Percentiles rank a stretch among this genome's conserved stretches.
Conservation (phyloP, 169 alveolate species). For the Babesia divergens region DNA sequence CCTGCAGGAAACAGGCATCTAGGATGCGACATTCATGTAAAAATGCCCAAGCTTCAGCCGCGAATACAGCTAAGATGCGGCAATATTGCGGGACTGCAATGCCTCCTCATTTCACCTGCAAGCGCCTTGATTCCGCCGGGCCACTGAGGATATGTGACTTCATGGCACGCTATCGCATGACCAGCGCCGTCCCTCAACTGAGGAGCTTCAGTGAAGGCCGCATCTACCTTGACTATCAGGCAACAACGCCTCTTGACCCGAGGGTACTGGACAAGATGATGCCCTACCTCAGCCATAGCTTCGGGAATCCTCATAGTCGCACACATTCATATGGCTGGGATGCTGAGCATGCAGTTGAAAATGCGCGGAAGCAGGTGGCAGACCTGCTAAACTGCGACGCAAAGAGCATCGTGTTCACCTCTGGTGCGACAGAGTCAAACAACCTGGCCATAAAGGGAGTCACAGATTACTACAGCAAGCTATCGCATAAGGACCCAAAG, state of each 20-base stretch:
- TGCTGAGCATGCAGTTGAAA: conserved; percentile 91
- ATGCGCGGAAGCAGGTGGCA: conserved; percentile 89
- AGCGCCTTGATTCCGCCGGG: no score
- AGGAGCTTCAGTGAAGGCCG: conserved; percentile 27
- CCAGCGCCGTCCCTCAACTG: no score
- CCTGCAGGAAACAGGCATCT: no score
- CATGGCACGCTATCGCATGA: no score
- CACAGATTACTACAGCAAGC: conserved; percentile 65
- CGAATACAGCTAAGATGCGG: no score
- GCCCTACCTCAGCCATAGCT: conserved; percentile 90
- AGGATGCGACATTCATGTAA: no score
- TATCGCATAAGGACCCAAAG: conserved; percentile 57
- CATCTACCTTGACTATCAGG: conserved; percentile 92
- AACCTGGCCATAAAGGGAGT: conserved; percentile 94
- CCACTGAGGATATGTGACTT: no score
- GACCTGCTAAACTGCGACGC: conserved; percentile 84
- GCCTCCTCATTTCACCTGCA: no score
- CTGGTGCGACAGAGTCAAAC: conserved; percentile 99
- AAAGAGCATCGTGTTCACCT: conserved; percentile 94
- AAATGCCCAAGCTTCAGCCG: no score
- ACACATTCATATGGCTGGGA: conserved; percentile 97
- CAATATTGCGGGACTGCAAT: no score
- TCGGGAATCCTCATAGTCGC: conserved; percentile 96
- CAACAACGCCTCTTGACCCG: conserved; percentile 98
- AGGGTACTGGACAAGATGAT: conserved; percentile 97